Percentiles rank a stretch among this genome's conserved stretches.
Conservation (phyloP, 2,329 filamentous ascomycete genomes). For the Penicillium griseofulvum region DNA sequence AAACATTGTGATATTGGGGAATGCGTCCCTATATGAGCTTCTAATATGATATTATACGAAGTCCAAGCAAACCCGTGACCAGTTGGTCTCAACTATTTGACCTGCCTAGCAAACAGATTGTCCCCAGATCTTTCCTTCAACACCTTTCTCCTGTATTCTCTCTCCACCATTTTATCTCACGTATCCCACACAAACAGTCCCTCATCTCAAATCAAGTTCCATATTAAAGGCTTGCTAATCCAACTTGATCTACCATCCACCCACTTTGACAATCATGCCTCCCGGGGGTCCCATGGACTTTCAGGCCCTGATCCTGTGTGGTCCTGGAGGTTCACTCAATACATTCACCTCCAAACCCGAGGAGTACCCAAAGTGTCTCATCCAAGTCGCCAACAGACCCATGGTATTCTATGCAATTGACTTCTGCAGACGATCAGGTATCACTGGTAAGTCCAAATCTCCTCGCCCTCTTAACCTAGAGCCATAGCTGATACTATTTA, state of each 20-base stretch:
- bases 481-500: background rate
- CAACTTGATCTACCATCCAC: no score
- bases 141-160: background rate
- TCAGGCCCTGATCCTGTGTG: slow-evolving; percentile 49
- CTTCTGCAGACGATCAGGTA: slow-evolving; percentile 48
- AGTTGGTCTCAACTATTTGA: background rate
- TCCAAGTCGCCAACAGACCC: slow-evolving; percentile 48
- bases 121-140: background rate
- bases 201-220: background rate
- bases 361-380: slow-evolving; percentile 48
- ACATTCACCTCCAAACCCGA: slow-evolving; percentile 50
- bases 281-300: slow-evolving; percentile 40
- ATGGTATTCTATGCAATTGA: slow-evolving; percentile 51
- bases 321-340: slow-evolving; percentile 48
- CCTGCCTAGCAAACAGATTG: background rate
- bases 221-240: background rate
- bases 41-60: background rate
- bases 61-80: background rate
- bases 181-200: no score
- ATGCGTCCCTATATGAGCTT: background rate
- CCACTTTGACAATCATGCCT: background rate
- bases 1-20: background rate
- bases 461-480: no score
- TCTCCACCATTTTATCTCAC: background rate
- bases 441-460: slow-evolving; percentile 39